These are phyloP conservation scores for Chrysoporthe deuterocubensis DNA, from an alignment of 2,329 filamentous ascomycete genomes.

Conservation along the genomic window DNA sequence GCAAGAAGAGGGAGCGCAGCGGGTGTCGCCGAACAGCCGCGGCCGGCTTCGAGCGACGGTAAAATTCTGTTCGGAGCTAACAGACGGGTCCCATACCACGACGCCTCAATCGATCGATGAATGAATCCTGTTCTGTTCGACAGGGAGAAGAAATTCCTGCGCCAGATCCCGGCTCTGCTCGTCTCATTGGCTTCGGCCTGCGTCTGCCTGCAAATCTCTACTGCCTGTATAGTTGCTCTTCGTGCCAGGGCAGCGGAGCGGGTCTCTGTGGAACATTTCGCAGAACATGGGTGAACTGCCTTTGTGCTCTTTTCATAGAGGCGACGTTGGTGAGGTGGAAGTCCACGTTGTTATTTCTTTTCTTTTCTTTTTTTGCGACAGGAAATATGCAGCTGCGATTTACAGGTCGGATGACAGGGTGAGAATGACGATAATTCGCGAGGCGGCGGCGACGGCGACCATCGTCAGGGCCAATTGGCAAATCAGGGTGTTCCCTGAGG, in stretches of 20 bases:
- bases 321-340: too few relatives aligned
- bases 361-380: too few relatives aligned
- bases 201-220: too few relatives aligned
- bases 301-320: too few relatives aligned
- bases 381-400: too few relatives aligned
- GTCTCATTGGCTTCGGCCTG: too few relatives aligned
- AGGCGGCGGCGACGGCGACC: neutral
- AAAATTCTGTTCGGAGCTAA: slow-evolving; percentile 2
- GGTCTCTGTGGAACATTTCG: too few relatives aligned
- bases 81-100: neutral
- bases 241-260: too few relatives aligned
- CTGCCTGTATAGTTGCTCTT: too few relatives aligned
- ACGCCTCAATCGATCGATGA: neutral
- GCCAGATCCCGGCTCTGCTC: neutral
- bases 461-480: neutral
- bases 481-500: neutral
- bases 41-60: neutral
- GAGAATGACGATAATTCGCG: neutral
- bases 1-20: neutral
- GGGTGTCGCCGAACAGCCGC: neutral
- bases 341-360: too few relatives aligned
- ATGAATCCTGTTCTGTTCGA: neutral
- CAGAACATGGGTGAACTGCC: too few relatives aligned
- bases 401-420: neutral
- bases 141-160: neutral